These are phyloP conservation scores for Neurospora crassa DNA, from an alignment of 2,329 filamentous ascomycete genomes.

Conservation along the genomic window DNA sequence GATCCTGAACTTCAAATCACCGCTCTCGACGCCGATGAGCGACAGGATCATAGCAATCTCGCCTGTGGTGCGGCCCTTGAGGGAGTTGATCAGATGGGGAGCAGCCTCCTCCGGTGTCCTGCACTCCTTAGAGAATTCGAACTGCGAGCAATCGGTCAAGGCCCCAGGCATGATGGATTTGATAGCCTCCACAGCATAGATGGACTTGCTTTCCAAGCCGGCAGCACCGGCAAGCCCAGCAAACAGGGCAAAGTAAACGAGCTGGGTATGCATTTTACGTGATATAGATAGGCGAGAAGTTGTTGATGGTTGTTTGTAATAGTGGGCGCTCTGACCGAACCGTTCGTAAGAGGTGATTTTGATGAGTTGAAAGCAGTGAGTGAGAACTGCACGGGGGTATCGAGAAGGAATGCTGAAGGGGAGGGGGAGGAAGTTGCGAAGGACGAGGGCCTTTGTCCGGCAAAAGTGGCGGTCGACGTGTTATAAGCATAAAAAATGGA, in stretches of 20 bases:
- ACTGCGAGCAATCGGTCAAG: slow-evolving; percentile 15
- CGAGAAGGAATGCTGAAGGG: background rate
- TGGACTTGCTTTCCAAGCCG: background rate
- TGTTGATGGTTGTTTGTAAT: background rate
- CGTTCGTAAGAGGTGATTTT: background rate
- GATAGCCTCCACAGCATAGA: slow-evolving; percentile 26
- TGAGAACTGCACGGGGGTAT: background rate
- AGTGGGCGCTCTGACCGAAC: background rate
- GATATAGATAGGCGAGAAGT: background rate
- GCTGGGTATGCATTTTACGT: background rate
- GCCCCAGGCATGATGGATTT: slow-evolving; percentile 42
- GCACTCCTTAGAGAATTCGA: slow-evolving; percentile 47
- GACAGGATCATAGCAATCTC: slow-evolving; percentile 62
- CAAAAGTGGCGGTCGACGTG: background rate
- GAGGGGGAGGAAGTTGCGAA: background rate
- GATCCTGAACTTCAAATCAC: slow-evolving; percentile 59
- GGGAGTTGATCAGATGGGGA: slow-evolving; percentile 43
- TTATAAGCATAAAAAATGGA: background rate
- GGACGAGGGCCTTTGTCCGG: background rate
- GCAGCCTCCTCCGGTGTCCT: slow-evolving; percentile 54
- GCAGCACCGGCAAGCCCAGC: background rate
- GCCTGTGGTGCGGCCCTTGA: slow-evolving; percentile 47
- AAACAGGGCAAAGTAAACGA: background rate
- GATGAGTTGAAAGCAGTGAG: background rate
- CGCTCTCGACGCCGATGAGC: slow-evolving; percentile 63